Percentiles rank a stretch among this genome's conserved stretches.
phyloP scores from a whole-genome alignment of 305 asterid genomes.

The Fraxinus latifolia region DNA sequence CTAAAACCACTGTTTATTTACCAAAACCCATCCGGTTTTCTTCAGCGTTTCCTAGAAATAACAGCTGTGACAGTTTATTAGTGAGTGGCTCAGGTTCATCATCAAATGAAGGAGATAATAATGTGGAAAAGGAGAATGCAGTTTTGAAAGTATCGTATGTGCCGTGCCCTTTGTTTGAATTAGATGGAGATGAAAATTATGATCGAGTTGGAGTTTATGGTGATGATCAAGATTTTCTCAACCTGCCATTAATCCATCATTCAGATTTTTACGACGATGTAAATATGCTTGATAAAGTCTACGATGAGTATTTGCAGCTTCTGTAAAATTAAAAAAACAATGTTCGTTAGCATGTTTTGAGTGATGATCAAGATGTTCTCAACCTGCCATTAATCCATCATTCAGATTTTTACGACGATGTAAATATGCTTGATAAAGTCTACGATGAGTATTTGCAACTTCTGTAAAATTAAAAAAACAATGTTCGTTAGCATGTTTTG shows the following conservation, averaged over 20 bases:
- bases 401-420: neutral
- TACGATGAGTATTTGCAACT: conserved; percentile 26
- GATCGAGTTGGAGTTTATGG: neutral
- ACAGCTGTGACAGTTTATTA: neutral
- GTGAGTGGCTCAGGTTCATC: neutral
- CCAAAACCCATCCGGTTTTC: neutral
- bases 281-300: conserved; percentile 16
- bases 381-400: neutral
- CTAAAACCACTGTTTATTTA: neutral
- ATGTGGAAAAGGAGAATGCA: neutral
- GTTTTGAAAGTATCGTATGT: neutral
- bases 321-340: neutral
- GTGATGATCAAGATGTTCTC: neutral
- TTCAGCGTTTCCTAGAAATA: neutral
- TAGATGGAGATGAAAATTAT: neutral
- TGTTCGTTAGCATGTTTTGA: too few species aligned
- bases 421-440: conserved; percentile 12
- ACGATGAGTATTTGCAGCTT: conserved; percentile 25
- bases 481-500: too few species aligned
- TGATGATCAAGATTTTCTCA: neutral
- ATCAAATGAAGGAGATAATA: neutral
- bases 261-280: neutral
- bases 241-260: neutral
- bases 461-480: neutral
- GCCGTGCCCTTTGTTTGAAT: neutral